phyloP scores from a whole-genome alignment of 345 rosid genomes.

The Arabidopsis suecica region DNA sequence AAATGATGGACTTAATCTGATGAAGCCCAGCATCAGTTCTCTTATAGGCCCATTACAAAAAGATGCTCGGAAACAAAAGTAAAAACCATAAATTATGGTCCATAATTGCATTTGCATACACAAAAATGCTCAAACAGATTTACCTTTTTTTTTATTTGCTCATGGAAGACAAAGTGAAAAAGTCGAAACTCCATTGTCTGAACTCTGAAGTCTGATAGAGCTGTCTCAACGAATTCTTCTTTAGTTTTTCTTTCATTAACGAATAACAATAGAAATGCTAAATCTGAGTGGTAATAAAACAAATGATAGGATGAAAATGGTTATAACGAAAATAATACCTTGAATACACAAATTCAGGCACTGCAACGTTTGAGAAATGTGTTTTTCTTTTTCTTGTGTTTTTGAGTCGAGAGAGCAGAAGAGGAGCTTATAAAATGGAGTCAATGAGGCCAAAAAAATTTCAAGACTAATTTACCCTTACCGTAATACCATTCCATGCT shows the following conservation, averaged over 20 bases:
- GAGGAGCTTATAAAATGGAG: background rate
- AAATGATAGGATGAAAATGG: background rate
- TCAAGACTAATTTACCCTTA: conserved; percentile 33
- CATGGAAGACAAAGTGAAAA: conserved; percentile 23
- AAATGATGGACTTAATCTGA: conserved; percentile 1
- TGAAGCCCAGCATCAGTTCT: conserved; percentile 12
- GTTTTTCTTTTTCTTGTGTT: background rate
- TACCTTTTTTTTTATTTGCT: background rate
- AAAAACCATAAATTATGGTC: conserved; percentile 6
- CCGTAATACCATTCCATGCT: background rate
- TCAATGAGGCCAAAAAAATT: background rate
- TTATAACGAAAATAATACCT: background rate
- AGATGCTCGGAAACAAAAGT: background rate
- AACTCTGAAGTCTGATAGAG: too few relatives aligned
- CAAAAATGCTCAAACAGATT: background rate
- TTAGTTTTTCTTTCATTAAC: background rate
- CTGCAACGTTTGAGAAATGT: conserved; percentile 19
- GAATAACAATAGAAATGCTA: background rate
- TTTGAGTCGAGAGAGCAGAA: conserved; percentile 4
- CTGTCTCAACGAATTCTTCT: background rate
- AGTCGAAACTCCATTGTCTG: conserved; percentile 21
- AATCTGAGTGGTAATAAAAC: background rate
- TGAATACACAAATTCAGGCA: background rate
- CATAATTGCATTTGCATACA: background rate
- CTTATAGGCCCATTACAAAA: background rate